These are phyloP conservation scores for Ganoderma lucidum DNA, from an alignment of 1,284 basidiomycete genomes.

Conservation along the genomic window DNA sequence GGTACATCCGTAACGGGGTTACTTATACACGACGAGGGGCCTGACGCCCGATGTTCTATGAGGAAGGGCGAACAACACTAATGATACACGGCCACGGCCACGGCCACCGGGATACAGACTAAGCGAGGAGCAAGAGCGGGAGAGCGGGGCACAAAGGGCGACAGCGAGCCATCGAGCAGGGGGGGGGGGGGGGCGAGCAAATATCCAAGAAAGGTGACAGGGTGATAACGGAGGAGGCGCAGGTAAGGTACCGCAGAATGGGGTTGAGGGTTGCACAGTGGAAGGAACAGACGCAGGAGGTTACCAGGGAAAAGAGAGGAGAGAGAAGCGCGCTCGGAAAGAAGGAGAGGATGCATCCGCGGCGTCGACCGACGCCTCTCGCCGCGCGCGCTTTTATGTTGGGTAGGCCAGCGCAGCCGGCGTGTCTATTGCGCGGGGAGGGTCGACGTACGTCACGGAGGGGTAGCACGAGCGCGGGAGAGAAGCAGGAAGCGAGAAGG, in stretches of 20 bases:
- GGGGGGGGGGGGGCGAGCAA: background rate
- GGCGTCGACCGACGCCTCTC: no score
- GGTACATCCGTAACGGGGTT: background rate
- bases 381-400: background rate
- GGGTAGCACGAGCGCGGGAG: conserved; percentile 1
- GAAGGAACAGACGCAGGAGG: background rate
- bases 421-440: conserved; percentile 1
- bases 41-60: background rate
- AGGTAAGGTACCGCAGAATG: background rate
- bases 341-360: conserved; percentile 9
- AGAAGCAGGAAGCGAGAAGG: background rate
- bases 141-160: conserved; percentile 1
- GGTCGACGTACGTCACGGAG: background rate
- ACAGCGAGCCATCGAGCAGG: background rate
- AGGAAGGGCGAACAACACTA: background rate
- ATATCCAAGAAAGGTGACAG: background rate
- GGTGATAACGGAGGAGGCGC: background rate
- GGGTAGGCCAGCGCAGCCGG: conserved; percentile 6
- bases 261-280: background rate
- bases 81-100: background rate
- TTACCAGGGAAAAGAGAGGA: background rate
- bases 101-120: conserved; percentile 2
- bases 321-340: background rate
- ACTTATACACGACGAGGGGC: conserved; percentile 2
- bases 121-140: background rate